Evolutionary conservation across 805 yeast genomes (phyloP).

Genomic region (Phaffomyces antillensis): DNA sequence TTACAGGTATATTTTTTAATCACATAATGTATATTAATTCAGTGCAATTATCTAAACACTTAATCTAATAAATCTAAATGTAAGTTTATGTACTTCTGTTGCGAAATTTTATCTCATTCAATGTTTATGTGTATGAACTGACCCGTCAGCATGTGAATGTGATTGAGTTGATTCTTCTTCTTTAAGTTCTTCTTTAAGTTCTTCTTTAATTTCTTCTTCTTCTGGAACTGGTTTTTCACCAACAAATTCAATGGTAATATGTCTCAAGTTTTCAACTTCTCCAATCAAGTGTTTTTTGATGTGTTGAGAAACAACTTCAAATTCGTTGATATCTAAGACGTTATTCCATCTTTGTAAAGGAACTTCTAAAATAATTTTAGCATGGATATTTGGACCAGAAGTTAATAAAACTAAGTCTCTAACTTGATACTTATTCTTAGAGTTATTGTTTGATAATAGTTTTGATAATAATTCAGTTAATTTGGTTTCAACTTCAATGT

Average conservation of each 20-base stretch:
- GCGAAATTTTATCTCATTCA: constrained; percentile 1
- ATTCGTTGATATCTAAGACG: constrained; percentile 32
- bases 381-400: constrained; percentile 50
- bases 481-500: constrained; percentile 33
- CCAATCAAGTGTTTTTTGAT: constrained; percentile 27
- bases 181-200: not conserved
- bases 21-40: constrained; percentile 1
- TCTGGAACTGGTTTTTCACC: constrained; percentile 27
- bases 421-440: constrained; percentile 31
- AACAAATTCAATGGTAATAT: constrained; percentile 34
- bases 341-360: constrained; percentile 42
- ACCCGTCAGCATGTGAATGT: constrained; percentile 22
- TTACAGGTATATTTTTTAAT: no score
- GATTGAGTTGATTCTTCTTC: constrained; percentile 12
- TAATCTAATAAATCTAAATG: not conserved
- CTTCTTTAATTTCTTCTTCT: constrained; percentile 16
- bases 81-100: not conserved
- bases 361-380: constrained; percentile 28
- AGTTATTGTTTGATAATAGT: constrained; percentile 34
- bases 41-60: not conserved
- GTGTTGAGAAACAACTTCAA: constrained; percentile 34
- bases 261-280: constrained; percentile 37
- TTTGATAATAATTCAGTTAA: constrained; percentile 29
- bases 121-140: constrained; percentile 22
- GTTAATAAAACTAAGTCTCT: constrained; percentile 40